Evolutionary conservation across 2,329 filamentous ascomycete genomes (phyloP).

Genomic region (Cercospora sojina): DNA sequence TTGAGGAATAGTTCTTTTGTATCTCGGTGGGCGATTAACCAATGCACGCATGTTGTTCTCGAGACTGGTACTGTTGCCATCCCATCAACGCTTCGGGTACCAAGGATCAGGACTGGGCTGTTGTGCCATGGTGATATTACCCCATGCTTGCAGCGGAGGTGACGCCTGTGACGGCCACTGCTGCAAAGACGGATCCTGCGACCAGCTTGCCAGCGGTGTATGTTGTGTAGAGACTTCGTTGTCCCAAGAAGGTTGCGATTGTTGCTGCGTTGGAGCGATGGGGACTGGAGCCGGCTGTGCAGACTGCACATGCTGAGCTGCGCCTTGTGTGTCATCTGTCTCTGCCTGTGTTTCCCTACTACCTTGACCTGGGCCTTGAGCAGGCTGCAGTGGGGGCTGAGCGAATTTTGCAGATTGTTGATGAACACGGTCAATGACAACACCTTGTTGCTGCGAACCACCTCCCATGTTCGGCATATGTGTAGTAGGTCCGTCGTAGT

Average conservation of each 20-base stretch:
- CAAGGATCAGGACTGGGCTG: slow-evolving; percentile 32
- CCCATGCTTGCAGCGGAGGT: slow-evolving; percentile 17
- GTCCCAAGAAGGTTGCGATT: background rate
- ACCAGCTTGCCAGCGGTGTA: background rate
- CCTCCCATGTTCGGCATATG: background rate
- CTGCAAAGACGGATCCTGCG: background rate
- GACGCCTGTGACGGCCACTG: slow-evolving; percentile 3
- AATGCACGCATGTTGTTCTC: background rate
- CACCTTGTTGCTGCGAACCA: background rate
- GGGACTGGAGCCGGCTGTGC: background rate
- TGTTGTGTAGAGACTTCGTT: background rate
- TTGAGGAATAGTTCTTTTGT: background rate
- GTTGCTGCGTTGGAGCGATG: background rate
- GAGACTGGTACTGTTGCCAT: background rate
- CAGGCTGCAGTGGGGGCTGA: background rate
- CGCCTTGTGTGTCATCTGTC: background rate
- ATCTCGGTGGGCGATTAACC: background rate
- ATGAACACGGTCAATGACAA: background rate
- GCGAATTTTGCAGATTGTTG: background rate
- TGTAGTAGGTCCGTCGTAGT: slow-evolving; percentile 13
- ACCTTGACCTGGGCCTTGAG: background rate
- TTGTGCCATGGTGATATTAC: slow-evolving; percentile 17
- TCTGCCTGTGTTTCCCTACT: background rate
- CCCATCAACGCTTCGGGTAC: slow-evolving; percentile 27
- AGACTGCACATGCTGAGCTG: background rate